Conservation (phyloP, 768 basidiomycete species). For the Piloderma croceum region DNA sequence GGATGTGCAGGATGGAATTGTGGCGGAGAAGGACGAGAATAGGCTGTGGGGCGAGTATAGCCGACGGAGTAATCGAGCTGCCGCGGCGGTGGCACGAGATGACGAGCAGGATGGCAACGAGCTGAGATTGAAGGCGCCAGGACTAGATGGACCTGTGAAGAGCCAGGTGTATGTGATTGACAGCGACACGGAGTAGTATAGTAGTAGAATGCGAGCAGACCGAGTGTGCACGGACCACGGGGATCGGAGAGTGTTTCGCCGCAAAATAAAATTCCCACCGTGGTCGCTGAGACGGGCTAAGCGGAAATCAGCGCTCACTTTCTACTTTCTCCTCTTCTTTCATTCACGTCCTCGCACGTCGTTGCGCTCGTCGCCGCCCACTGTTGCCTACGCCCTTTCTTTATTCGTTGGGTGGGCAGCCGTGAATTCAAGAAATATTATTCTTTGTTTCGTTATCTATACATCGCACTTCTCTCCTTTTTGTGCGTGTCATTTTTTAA, state of each 20-base stretch:
- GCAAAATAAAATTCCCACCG: too few relatives aligned
- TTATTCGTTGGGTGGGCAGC: slow-evolving; percentile 4
- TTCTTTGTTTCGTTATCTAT: slow-evolving; percentile 32
- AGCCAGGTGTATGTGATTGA: too few relatives aligned
- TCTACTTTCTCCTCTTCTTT: slow-evolving; percentile 10
- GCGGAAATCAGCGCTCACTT: slow-evolving; percentile 2
- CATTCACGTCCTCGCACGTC: slow-evolving; percentile 11
- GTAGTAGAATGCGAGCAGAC: too few relatives aligned
- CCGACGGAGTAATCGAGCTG: too few relatives aligned
- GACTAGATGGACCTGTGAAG: too few relatives aligned
- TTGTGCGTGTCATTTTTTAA: slow-evolving; percentile 37
- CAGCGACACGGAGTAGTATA: too few relatives aligned
- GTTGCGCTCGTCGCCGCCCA: slow-evolving; percentile 14
- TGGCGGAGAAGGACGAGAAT: neutral
- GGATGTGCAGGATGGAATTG: neutral
- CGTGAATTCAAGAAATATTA: slow-evolving; percentile 5
- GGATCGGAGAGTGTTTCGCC: too few relatives aligned
- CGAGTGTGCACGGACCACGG: too few relatives aligned
- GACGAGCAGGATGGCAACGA: too few relatives aligned
- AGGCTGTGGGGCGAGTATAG: neutral
- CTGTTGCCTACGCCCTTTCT: slow-evolving; percentile 4
- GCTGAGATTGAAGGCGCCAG: too few relatives aligned
- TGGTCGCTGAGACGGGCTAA: too few relatives aligned
- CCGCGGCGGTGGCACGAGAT: too few relatives aligned
- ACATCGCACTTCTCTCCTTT: slow-evolving; percentile 32